phyloP scores from a whole-genome alignment of 257 asterid genomes.

The Mitragyna speciosa region DNA sequence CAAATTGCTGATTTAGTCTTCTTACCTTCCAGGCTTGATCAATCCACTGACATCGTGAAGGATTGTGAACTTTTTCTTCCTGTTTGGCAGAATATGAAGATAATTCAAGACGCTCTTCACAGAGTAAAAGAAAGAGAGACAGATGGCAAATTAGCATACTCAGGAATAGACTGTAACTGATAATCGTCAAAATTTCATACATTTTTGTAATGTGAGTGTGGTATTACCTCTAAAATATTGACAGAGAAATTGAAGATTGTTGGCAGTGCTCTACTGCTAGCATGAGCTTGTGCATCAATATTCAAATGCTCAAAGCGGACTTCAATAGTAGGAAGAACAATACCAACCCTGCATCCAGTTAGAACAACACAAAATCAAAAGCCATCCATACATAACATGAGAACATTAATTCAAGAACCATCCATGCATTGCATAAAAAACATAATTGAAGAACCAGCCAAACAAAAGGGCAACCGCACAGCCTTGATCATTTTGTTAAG shows the following conservation, averaged over 20 bases:
- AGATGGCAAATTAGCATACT: background rate
- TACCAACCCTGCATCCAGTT: constrained; percentile 31
- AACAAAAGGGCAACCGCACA: background rate
- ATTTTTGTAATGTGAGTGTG: background rate
- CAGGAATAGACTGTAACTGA: background rate
- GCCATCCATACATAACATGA: background rate
- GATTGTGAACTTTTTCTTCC: constrained; percentile 53
- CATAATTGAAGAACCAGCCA: background rate
- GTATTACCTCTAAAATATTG: constrained; percentile 54
- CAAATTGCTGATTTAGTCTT: background rate
- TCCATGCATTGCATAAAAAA: background rate
- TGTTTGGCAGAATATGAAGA: constrained; percentile 44
- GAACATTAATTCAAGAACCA: background rate
- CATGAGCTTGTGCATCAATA: constrained; percentile 36
- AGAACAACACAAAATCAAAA: background rate
- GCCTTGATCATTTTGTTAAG: background rate
- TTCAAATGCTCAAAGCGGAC: constrained; percentile 39
- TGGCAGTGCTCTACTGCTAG: constrained; percentile 36
- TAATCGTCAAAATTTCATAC: background rate
- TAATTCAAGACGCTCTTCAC: constrained; percentile 45
- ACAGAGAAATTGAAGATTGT: constrained; percentile 41
- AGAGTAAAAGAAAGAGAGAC: constrained; percentile 2
- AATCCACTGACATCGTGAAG: constrained; percentile 61
- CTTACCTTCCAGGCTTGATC: constrained; percentile 64
- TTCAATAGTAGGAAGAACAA: constrained; percentile 38